A percentile compares a stretch with the other conserved stretches of the same genome.
Conservation (phyloP, 2,329 filamentous ascomycete genomes). For the Pseudohalonectria lignicola region DNA sequence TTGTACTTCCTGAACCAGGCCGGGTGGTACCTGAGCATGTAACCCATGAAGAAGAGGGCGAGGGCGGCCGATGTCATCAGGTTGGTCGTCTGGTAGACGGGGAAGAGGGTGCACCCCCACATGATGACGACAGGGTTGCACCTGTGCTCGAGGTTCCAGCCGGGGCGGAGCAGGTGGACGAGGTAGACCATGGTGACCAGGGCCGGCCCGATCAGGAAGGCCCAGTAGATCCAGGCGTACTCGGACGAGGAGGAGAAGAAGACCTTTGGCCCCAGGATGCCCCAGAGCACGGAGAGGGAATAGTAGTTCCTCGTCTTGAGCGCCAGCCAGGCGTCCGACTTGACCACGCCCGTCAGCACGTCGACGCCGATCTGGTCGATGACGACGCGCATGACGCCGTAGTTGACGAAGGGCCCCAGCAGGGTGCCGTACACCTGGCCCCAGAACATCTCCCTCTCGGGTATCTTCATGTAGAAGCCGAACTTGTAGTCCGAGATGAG, state of each 20-base stretch:
- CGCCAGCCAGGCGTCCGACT: conserved; percentile 15
- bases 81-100: conserved; percentile 17
- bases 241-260: conserved; percentile 13
- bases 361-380: conserved; percentile 13
- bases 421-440: conserved; percentile 21
- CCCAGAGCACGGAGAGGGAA: conserved; percentile 21
- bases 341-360: conserved; percentile 10
- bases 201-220: conserved; percentile 16
- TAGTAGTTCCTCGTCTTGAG: conserved; percentile 18
- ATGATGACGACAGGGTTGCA: conserved; percentile 16
- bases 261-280: conserved; percentile 19
- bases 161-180: conserved; percentile 14
- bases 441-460: conserved; percentile 22
- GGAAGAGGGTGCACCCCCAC: conserved; percentile 13
- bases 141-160: conserved; percentile 16
- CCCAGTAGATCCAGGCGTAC: conserved; percentile 18
- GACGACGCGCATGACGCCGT: conserved; percentile 17
- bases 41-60: conserved; percentile 18
- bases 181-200: conserved; percentile 12
- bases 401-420: conserved; percentile 19
- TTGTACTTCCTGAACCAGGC: conserved; percentile 31
- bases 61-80: conserved; percentile 14
- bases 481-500: conserved; percentile 23
- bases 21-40: conserved; percentile 15
- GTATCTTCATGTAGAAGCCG: conserved; percentile 24